Base-by-base conservation (phyloP, 2,329 filamentous ascomycete species). In the Ascochyta koolunga region DNA sequence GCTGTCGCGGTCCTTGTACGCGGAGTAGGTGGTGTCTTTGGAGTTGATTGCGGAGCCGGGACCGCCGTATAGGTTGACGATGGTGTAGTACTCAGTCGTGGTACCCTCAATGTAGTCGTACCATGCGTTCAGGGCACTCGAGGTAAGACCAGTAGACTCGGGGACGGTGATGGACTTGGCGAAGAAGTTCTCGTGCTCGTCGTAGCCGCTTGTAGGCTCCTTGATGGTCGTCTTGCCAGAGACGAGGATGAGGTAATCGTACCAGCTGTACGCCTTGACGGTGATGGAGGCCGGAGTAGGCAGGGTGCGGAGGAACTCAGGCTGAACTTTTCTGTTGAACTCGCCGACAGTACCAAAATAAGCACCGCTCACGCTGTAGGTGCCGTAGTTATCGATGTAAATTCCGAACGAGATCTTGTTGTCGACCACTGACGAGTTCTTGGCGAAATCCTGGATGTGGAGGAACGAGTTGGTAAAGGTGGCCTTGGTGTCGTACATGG, bases 191-290 rank as follows among this genome's bases (percentile, higher is more conserved):
- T 76, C 73, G 55, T 76, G 74, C 19, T 69, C 58, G 50, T 70
- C 64, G 59, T 76, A 76, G 49, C 71, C 73, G 3, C 65, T 72
- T 0, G 67, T 36, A 2, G 72, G 70, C 15, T 54, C 62, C 21
- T 56, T 64, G 59, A 76, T 66, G 33, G 56, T 59, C 16, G 45
- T 57, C 21, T 64, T 57, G 55, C 66, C 70, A 11, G 68, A 70
- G 4, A 69, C 76, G 77, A 58, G 82, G 69, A 67, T 76, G 77
- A 78, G 68, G 47, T 75, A 76, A 40, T 70, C 62, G 50, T 75
- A 73, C 69, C 70, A 75, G 50, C 63, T 69, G 70, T 68, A 59
- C 7, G 60, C 65, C 38, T 58, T 52, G 19, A 74, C 64, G 0
- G 59, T 69, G 27, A 61, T 58, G 5, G 58, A 49, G 1, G 56